Evolutionary conservation across 2,329 filamentous ascomycete species (phyloP).

Genomic region (Aspergillus sp.): DNA sequence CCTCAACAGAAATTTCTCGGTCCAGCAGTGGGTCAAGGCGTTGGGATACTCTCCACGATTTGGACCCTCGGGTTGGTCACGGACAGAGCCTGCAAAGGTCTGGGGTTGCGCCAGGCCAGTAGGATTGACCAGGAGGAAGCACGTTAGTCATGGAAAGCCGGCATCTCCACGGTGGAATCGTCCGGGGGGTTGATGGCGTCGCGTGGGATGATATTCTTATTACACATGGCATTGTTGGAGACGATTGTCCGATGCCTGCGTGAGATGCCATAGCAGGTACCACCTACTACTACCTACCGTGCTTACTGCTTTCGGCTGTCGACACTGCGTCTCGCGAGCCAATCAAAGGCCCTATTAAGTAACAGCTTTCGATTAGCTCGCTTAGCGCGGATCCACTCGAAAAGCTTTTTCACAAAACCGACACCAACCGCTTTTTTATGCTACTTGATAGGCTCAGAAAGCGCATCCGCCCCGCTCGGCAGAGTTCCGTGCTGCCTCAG

Average conservation of each 20-base stretch:
- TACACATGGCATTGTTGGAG: no score
- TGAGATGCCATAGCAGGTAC: no score
- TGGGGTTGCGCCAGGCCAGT: neutral
- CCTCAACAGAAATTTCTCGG: conserved; percentile 4
- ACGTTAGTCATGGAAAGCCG: no score
- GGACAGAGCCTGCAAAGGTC: neutral
- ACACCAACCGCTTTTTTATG: neutral
- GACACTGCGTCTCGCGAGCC: neutral
- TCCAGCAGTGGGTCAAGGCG: conserved; percentile 1
- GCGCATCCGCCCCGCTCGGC: neutral
- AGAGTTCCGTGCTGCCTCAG: neutral
- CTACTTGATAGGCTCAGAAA: neutral
- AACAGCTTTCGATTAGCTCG: neutral
- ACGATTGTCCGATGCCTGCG: no score
- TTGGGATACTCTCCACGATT: conserved; percentile 1
- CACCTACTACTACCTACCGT: no score
- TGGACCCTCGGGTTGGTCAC: neutral
- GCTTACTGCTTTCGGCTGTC: neutral
- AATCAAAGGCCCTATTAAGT: neutral
- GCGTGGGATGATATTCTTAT: no score
- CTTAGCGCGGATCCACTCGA: neutral
- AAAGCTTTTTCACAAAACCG: neutral
- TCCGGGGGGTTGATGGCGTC: no score
- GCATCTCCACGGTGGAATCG: no score
- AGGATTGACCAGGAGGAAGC: neutral